Evolutionary conservation across 768 basidiomycete genomes (phyloP).

Genomic region (Amanita molliuscula): DNA sequence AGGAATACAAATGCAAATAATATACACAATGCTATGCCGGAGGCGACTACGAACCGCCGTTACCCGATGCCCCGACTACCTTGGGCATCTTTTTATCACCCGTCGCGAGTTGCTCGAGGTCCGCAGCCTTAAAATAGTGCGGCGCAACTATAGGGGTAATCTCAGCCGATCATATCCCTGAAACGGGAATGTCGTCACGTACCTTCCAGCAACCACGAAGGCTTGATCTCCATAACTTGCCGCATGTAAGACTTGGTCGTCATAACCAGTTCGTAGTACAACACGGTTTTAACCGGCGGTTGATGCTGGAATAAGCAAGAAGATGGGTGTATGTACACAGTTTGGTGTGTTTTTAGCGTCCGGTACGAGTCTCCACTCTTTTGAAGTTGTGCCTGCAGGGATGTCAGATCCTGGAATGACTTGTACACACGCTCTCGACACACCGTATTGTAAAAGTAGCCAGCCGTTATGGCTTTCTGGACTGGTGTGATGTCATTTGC

Average conservation of each 20-base stretch:
- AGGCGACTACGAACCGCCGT: constrained; percentile 11
- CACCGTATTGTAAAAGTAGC: constrained; percentile 94
- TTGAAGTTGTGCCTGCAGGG: constrained; percentile 71
- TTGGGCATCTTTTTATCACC: constrained; percentile 97
- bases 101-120: constrained; percentile 66
- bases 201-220: constrained; percentile 89
- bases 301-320: constrained; percentile 93
- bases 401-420: neutral
- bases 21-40: neutral
- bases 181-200: constrained; percentile 14
- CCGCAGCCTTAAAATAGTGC: constrained; percentile 88
- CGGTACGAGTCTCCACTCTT: constrained; percentile 96
- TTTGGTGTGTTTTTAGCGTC: constrained; percentile 92
- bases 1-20: constrained; percentile 6
- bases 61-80: constrained; percentile 33
- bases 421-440: constrained; percentile 15
- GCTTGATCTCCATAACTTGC: constrained; percentile 98
- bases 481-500: constrained; percentile 86
- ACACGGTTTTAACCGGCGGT: constrained; percentile 80
- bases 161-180: constrained; percentile 4
- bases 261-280: constrained; percentile 97
- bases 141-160: constrained; percentile 63
- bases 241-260: constrained; percentile 97
- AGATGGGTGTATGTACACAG: constrained; percentile 94
- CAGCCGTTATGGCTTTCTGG: constrained; percentile 91